phyloP scores from a whole-genome alignment of 371 early-diverging fungal species.

The Mortierella sp. region DNA sequence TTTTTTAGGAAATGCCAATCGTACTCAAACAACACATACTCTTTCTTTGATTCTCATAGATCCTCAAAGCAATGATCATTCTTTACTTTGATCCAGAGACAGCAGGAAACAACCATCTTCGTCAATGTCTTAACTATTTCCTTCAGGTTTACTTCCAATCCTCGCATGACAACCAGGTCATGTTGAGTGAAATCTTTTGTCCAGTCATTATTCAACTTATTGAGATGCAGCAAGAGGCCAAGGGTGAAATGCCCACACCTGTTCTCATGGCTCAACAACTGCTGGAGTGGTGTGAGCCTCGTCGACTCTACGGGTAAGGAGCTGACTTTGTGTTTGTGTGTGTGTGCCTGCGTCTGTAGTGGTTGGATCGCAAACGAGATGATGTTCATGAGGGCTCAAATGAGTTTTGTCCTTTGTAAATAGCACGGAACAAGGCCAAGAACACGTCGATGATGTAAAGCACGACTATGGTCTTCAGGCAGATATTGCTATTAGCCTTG shows the following conservation, averaged over 20 bases:
- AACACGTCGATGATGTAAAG: no score
- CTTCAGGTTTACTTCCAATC: constrained; percentile 86
- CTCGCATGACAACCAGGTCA: constrained; percentile 69
- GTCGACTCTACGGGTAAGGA: constrained; percentile 42
- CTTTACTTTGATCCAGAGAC: constrained; percentile 84
- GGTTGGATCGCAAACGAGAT: no score
- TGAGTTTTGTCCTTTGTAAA: no score
- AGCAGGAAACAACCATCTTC: constrained; percentile 66
- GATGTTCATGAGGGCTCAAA: no score
- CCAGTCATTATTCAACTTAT: constrained; percentile 37
- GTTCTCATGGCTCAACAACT: constrained; percentile 40
- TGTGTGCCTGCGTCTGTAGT: no score
- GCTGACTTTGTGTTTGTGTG: no score
- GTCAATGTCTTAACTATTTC: constrained; percentile 88
- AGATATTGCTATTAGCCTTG: constrained; percentile 37
- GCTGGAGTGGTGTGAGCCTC: constrained; percentile 48
- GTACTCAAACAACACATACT: not conserved
- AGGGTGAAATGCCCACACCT: constrained; percentile 33
- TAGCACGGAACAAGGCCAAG: no score
- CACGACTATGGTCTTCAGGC: constrained; percentile 42
- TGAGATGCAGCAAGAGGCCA: constrained; percentile 27
- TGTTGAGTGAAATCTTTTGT: constrained; percentile 27
- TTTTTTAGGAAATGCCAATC: not conserved
- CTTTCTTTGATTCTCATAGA: constrained; percentile 46
- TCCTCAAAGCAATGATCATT: constrained; percentile 73